Evolutionary conservation across 2,329 filamentous ascomycete species (phyloP), one percentile per base, ranked within the genome.

Genomic region (Colletotrichum higginsianum): DNA sequence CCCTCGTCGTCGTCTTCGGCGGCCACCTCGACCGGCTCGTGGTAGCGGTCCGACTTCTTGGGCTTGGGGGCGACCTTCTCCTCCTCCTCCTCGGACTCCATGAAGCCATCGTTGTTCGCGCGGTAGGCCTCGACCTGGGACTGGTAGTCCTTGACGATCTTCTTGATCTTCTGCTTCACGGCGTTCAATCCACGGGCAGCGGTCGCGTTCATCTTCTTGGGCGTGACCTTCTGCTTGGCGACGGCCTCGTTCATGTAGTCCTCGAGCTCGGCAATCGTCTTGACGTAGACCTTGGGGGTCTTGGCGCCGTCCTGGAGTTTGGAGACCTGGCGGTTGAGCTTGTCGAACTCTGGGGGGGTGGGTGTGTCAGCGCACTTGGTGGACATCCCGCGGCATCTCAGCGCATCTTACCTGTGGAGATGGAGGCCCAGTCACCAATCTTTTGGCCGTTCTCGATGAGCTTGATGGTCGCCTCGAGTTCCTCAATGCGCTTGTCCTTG

Each of bases 141-240:
- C 79, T 94, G 90, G 85, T 96, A 96, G 75, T 98, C 96, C 86
- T 97, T 97, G 89, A 96, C 97, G 86, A 96, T 96, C 90, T 98
- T 98, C 90, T 96, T 95, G 87, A 99, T 94, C 86, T 95, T 95
- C 84, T 99, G 96, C 86, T 98, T 97, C 80, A 98, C 94, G 74
- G 95, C 94, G 83, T 98, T 99, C 79, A 99, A 90, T 79, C 95
- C 95, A 84, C 95, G 94, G 75, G 95, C 93, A 81, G 96, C 97
- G 80, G 92, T 96, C 74, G 95, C 95, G 86, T 98, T 99, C 95
- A 98, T 98, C 89, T 98, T 98, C 95, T 98, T 98, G 74, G 92
- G 91, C 2, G 94, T 93, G 76, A 97, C 93, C 88, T 99, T 99
- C 82, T 97, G 94, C 89, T 98, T 98, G 78, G 95, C 91, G 75